Evolutionary conservation across 352 stramenopile genomes (phyloP).

Genomic region (Peronospora belbahrii): DNA sequence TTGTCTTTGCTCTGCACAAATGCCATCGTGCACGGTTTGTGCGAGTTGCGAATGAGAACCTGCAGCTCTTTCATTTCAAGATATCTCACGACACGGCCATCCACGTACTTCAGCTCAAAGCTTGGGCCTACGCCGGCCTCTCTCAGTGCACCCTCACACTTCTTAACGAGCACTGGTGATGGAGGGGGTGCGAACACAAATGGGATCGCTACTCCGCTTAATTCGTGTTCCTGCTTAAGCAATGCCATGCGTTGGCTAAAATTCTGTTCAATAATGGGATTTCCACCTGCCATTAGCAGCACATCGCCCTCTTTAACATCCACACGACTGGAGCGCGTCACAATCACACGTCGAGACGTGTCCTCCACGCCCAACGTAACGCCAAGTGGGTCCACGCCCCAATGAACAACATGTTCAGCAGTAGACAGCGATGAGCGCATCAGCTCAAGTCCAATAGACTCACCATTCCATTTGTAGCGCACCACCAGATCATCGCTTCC

Average conservation of each 20-base stretch:
- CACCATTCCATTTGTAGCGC: slow-evolving; percentile 48
- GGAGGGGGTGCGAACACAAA: slow-evolving; percentile 59
- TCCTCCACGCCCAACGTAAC: slow-evolving; percentile 73
- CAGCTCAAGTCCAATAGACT: slow-evolving; percentile 49
- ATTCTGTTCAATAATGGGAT: slow-evolving; percentile 39
- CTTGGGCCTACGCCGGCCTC: slow-evolving; percentile 42
- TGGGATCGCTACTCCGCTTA: slow-evolving; percentile 32
- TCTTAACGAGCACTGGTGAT: slow-evolving; percentile 46
- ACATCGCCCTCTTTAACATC: slow-evolving; percentile 56
- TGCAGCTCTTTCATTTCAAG: slow-evolving; percentile 62
- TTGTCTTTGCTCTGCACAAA: slow-evolving; percentile 58
- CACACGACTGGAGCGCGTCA: slow-evolving; percentile 45
- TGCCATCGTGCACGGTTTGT: slow-evolving; percentile 52
- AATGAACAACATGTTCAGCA: slow-evolving; percentile 27
- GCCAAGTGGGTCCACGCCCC: slow-evolving; percentile 42
- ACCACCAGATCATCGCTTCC: slow-evolving; percentile 48
- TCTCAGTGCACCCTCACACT: slow-evolving; percentile 33
- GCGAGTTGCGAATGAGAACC: slow-evolving; percentile 37
- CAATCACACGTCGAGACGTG: slow-evolving; percentile 53
- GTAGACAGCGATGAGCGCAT: slow-evolving; percentile 27
- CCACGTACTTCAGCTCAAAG: slow-evolving; percentile 62
- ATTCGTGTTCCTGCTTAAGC: slow-evolving; percentile 44
- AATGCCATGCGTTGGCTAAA: slow-evolving; percentile 43
- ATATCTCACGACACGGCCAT: slow-evolving; percentile 45
- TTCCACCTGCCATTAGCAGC: slow-evolving; percentile 36